phyloP scores from a whole-genome alignment of 2,329 filamentous ascomycete species.

The Orbilia blumenaviensis region DNA sequence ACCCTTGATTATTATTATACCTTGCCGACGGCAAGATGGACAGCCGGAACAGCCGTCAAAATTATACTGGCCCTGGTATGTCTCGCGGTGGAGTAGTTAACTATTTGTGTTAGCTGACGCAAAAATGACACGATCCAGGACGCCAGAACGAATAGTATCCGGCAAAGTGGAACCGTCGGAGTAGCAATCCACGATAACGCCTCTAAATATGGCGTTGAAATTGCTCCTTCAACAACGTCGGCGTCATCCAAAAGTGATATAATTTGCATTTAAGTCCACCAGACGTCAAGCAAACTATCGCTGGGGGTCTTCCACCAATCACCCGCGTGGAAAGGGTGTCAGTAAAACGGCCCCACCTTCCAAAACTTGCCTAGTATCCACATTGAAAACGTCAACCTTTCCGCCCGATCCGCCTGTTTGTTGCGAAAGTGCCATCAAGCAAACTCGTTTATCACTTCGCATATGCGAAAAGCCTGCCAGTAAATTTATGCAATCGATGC shows the following conservation, averaged over 20 bases:
- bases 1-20: neutral
- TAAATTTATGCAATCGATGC: constrained; percentile 19
- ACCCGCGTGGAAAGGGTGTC: neutral
- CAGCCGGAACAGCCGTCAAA: neutral
- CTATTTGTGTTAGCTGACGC: neutral
- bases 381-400: neutral
- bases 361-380: neutral
- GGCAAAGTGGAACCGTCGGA: neutral
- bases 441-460: neutral
- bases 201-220: neutral
- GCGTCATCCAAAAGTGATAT: neutral
- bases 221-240: neutral
- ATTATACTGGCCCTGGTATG: too few relatives aligned
- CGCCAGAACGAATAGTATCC: neutral
- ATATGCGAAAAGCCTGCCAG: neutral
- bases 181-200: neutral
- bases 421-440: neutral
- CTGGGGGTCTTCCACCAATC: neutral
- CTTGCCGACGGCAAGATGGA: constrained; percentile 2
- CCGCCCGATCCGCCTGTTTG: constrained; percentile 1
- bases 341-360: neutral
- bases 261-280: neutral
- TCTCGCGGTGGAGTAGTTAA: neutral
- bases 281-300: neutral
- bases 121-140: neutral